Base-by-base conservation (phyloP, 2,329 filamentous ascomycete species). In the Sporothrix humicola region DNA sequence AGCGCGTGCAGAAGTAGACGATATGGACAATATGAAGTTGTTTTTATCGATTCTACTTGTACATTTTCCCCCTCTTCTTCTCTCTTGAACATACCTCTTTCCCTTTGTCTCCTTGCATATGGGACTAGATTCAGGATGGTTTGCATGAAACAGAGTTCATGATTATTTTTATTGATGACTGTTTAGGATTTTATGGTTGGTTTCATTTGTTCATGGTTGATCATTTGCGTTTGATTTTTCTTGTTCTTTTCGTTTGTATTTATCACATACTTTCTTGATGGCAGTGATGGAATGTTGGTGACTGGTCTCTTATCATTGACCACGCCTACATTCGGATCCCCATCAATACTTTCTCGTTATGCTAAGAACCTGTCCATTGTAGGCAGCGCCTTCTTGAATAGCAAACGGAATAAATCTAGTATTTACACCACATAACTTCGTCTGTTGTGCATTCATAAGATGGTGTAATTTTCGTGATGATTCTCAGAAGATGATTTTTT, bases 1-100 rank as follows among this genome's bases (percentile, higher is more conserved):
- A 82, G 54, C 82, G 66, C 26, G 54, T 48, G 13, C 68, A 70
- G 37, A 70, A 58, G 52, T 58, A 70, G 37, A 44, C 9, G 13
- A 23, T 44, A 15, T 58, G 46, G 37, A 44, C 15, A 15, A 15
- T 20, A 9, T 1, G 10, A n/a, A 8, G n/a, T 59, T 6, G 37
- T 5, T n/a, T 7, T 17, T 68, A 12, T 48, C 6, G 46, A 15
- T 59, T n/a, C 20, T n/a, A 3, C 59, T 31, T 9, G 1, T 37
- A 37, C 31, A 37, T 4, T 5, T 44, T 13, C 17, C 13, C 23
- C n/a, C 61, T 23, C 20, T 15, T 42, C 42, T 20, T 42, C 56
- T 13, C 54, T 10, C 10, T n/a, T 54, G 48, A 26, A 54, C 65
- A 68, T 52, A 46, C 10, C 17, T 63, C 44, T 65, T n/a, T 65